Percentiles rank a stretch among this genome's conserved stretches.
Conservation (phyloP, 139 green algal species). For the Coelastrella sp. region DNA sequence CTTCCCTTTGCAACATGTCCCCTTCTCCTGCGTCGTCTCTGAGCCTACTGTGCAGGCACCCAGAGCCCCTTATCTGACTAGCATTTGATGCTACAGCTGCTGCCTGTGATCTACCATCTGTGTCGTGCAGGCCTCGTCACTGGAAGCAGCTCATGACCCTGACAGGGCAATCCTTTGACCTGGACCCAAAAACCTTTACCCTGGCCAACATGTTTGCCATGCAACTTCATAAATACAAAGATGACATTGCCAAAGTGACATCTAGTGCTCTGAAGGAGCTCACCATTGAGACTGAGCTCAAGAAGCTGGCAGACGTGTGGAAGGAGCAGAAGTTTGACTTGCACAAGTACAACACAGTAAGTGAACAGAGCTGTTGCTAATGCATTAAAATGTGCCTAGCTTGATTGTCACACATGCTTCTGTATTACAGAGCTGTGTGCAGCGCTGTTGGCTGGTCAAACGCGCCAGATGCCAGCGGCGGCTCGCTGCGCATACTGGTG, state of each 20-base stretch:
- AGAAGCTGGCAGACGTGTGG: conserved; percentile 86
- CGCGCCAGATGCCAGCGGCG: too few species aligned
- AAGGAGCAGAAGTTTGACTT: conserved; percentile 85
- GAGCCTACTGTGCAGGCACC: too few species aligned
- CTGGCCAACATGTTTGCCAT: conserved; percentile 87
- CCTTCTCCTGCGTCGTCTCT: too few species aligned
- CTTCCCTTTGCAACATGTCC: not conserved
- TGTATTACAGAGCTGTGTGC: too few species aligned
- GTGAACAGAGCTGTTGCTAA: not conserved
- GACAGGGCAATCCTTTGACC: conserved; percentile 88
- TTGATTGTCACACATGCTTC: too few species aligned
- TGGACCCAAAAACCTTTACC: conserved; percentile 90
- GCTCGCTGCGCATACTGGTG: too few species aligned
- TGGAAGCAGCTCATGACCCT: conserved; percentile 84
- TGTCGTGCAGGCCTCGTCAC: conserved; percentile 71
- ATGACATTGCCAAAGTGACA: conserved; percentile 83
- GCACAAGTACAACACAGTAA: conserved; percentile 82
- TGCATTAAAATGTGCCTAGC: too few species aligned
- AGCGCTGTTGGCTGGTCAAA: too few species aligned
- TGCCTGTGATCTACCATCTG: not conserved
- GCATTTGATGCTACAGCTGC: not conserved
- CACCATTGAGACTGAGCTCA: conserved; percentile 91
- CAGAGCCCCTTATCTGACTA: not conserved
- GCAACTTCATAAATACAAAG: conserved; percentile 76
- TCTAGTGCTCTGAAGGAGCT: conserved; percentile 87